Evolutionary conservation across 2,329 filamentous ascomycete genomes (phyloP).

Genomic region (Madurella fahalii): DNA sequence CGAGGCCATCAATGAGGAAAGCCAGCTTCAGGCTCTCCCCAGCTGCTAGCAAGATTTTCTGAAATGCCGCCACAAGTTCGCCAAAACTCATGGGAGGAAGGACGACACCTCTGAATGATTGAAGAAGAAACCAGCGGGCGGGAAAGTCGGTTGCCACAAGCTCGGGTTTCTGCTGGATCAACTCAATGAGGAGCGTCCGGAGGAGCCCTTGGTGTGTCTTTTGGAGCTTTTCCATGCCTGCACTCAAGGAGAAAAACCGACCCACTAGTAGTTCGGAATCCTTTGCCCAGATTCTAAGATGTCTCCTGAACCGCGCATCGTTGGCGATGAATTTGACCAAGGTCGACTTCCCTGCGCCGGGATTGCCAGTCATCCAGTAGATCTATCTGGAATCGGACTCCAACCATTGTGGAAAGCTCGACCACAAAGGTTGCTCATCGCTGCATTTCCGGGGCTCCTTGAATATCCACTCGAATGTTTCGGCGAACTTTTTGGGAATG

Average conservation of each 20-base stretch:
- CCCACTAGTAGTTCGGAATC: slow-evolving; percentile 3
- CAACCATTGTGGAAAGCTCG: slow-evolving; percentile 11
- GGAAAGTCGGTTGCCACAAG: slow-evolving; percentile 11
- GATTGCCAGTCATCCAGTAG: slow-evolving; percentile 20
- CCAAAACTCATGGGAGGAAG: background rate
- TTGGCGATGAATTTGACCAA: slow-evolving; percentile 6
- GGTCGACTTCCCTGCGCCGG: slow-evolving; percentile 13
- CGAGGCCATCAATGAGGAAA: slow-evolving; percentile 21
- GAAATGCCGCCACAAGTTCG: background rate
- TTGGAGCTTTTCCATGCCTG: slow-evolving; percentile 19
- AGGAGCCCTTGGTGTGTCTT: slow-evolving; percentile 23
- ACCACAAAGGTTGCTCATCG: no score
- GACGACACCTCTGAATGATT: background rate
- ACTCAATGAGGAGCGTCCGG: slow-evolving; percentile 17
- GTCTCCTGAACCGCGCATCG: background rate
- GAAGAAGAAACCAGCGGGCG: slow-evolving; percentile 9
- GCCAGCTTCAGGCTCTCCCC: background rate
- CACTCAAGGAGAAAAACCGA: slow-evolving; percentile 23
- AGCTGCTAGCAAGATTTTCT: background rate
- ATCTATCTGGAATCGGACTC: background rate
- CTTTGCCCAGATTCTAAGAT: background rate
- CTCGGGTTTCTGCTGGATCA: slow-evolving; percentile 8
- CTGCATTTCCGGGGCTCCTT: background rate
- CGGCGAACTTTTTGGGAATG: background rate
- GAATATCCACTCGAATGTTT: no score